A percentile compares a stretch with the other conserved stretches of the same genome.
Conservation (phyloP, 2,329 filamentous ascomycete species). For the Colletotrichum sidae region DNA sequence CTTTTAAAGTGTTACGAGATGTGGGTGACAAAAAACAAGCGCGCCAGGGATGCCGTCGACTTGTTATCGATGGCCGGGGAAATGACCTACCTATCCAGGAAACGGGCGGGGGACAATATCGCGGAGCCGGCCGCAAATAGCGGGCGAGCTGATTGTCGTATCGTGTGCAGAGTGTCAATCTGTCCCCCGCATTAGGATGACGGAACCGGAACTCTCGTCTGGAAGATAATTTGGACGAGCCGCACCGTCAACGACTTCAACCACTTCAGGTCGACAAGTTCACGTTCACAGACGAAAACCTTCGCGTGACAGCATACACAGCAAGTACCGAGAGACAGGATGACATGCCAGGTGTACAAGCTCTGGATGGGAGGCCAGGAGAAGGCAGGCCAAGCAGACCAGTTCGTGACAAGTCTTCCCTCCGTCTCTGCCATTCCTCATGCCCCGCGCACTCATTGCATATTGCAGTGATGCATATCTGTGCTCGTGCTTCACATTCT, state of each 20-base stretch:
- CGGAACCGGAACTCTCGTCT: not conserved
- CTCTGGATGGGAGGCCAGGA: constrained; percentile 44
- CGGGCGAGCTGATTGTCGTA: constrained; percentile 16
- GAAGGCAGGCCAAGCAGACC: constrained; percentile 53
- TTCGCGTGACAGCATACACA: constrained; percentile 23
- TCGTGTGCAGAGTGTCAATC: constrained; percentile 11
- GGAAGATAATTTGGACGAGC: too few relatives aligned
- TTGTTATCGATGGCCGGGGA: constrained; percentile 27
- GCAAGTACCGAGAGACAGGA: constrained; percentile 24
- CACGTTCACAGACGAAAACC: constrained; percentile 26
- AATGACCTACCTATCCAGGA: constrained; percentile 10
- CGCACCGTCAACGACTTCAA: too few relatives aligned
- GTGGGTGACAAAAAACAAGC: constrained; percentile 19
- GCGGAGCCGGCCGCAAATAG: constrained; percentile 30
- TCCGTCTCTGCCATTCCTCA: not conserved
- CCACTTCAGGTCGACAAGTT: not conserved
- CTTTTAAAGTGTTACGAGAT: constrained; percentile 28
- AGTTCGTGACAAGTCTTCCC: constrained; percentile 51
- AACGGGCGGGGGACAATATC: constrained; percentile 22
- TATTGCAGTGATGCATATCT: constrained; percentile 30
- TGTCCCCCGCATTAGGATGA: constrained; percentile 31
- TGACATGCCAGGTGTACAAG: constrained; percentile 33
- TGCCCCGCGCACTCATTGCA: constrained; percentile 20
- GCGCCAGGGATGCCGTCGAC: not conserved
- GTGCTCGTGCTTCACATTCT: constrained; percentile 21